Evolutionary conservation across 192 early-diverging fungal genomes (phyloP), one percentile per base, ranked within the genome.

Genomic region (Gaertneriomyces sp.): DNA sequence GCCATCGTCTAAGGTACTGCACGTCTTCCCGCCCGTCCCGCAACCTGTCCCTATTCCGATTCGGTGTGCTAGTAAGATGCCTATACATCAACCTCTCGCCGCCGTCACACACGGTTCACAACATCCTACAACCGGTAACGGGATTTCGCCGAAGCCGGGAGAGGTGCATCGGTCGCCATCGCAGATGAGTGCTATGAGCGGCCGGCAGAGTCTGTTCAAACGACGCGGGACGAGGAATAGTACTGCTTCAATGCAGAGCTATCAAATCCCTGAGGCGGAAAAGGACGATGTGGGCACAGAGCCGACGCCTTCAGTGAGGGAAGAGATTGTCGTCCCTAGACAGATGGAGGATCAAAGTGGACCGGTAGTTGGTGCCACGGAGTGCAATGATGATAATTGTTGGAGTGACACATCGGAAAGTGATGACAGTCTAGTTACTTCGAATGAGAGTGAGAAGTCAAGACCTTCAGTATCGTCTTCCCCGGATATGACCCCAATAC

Each of bases 41-140:
- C 25, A 33, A 33, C 25, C 25, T 33, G 58, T 60, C 5, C 39
- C 20, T 12, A 60, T 60, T 60, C 58, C 58, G 41, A 43, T 60
- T n/a, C 38, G 58, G 44, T 12, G 14, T 11, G 58, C 58, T 14
- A 60, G 58, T 25, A 41, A 43, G 5, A 40, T 60, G 58, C 58
- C 58, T n/a, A 45, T 60, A 11, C 14, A 33, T 43, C 14, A 33
- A 55, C 25, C 12, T 55, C n/a, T 14, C 12, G 43, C 10, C 5
- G 40, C n/a, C 5, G 41, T 16, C 58, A 45, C 58, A 45, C 10
- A 14, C 55, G n/a, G 16, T 57, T 38, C 11, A 51, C 49, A 51
- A 51, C 54, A 33, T 33, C 1, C 2, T 17, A n/a, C 47, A 2
- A n/a, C 47, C 47, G 47, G 47, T n/a, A 49, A 49, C 2, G 47